phyloP scores from a whole-genome alignment of 192 early-diverging fungal species.

The Coemansia sp. region DNA sequence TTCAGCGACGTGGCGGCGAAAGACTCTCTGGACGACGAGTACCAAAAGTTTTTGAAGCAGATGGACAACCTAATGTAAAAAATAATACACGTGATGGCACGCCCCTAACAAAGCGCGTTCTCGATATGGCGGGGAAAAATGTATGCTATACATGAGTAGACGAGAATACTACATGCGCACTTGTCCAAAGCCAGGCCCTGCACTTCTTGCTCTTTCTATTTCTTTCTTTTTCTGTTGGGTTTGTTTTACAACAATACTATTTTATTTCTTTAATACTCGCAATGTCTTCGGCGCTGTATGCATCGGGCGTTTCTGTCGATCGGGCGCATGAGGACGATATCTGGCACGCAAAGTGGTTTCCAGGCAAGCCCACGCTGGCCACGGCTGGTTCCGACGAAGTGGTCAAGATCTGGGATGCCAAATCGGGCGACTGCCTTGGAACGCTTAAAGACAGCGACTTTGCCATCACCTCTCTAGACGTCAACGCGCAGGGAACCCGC shows the following conservation, averaged over 20 bases:
- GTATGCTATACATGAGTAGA: too few relatives aligned
- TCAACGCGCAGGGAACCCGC: constrained; percentile 35
- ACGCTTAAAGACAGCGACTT: constrained; percentile 33
- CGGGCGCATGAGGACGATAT: constrained; percentile 50
- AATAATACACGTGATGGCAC: neutral
- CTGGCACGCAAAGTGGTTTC: constrained; percentile 44
- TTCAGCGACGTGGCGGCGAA: constrained; percentile 16
- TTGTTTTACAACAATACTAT: neutral
- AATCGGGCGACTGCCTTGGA: constrained; percentile 29
- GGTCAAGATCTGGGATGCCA: constrained; percentile 44
- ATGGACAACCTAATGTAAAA: constrained; percentile 48
- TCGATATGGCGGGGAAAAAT: neutral
- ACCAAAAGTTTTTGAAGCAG: constrained; percentile 61
- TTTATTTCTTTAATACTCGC: neutral
- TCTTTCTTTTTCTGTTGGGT: neutral
- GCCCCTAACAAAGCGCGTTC: neutral
- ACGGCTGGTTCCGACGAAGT: constrained; percentile 45
- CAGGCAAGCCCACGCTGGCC: constrained; percentile 37
- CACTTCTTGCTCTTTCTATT: neutral
- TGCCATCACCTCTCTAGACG: constrained; percentile 47
- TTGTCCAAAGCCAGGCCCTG: neutral
- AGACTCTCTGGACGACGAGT: constrained; percentile 57
- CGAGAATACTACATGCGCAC: neutral
- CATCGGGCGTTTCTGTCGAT: constrained; percentile 31
- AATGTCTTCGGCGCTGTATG: constrained; percentile 43